Conservation (phyloP, 1,139 yeast species). For the Blastobotrys serpentis region DNA sequence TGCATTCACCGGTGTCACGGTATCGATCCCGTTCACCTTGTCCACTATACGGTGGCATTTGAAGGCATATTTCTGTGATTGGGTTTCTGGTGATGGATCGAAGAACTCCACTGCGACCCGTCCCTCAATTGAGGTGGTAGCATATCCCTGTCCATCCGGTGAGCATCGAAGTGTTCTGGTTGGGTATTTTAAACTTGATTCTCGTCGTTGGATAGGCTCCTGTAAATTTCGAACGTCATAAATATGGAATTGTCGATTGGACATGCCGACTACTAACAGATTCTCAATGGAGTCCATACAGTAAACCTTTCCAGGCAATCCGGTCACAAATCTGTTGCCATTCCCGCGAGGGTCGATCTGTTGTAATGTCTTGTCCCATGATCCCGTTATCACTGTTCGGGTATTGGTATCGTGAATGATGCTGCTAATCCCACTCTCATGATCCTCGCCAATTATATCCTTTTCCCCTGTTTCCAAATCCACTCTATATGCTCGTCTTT, state of each 20-base stretch:
- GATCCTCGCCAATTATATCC: constrained; percentile 35
- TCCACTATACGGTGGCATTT: constrained; percentile 68
- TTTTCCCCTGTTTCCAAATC: constrained; percentile 30
- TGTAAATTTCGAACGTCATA: constrained; percentile 54
- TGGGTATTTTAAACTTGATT: constrained; percentile 73
- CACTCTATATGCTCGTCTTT: constrained; percentile 31
- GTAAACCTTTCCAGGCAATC: constrained; percentile 56
- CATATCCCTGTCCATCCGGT: constrained; percentile 65
- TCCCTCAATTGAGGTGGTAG: constrained; percentile 82
- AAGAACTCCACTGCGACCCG: constrained; percentile 79
- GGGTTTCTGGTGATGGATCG: constrained; percentile 50
- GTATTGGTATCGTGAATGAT: constrained; percentile 31
- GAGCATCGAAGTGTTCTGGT: constrained; percentile 59
- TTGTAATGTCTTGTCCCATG: constrained; percentile 54
- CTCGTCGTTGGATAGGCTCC: constrained; percentile 53
- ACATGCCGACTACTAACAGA: constrained; percentile 55
- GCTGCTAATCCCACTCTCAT: constrained; percentile 38
- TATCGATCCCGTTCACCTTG: constrained; percentile 49
- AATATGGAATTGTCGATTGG: constrained; percentile 53
- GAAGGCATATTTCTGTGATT: constrained; percentile 67
- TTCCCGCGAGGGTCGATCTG: constrained; percentile 39
- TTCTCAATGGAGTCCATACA: constrained; percentile 57
- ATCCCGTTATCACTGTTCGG: constrained; percentile 48
- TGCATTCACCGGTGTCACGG: constrained; percentile 77
- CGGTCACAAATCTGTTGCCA: constrained; percentile 20